Conservation (phyloP, 192 early-diverging fungal species). For the Gigaspora rosea region DNA sequence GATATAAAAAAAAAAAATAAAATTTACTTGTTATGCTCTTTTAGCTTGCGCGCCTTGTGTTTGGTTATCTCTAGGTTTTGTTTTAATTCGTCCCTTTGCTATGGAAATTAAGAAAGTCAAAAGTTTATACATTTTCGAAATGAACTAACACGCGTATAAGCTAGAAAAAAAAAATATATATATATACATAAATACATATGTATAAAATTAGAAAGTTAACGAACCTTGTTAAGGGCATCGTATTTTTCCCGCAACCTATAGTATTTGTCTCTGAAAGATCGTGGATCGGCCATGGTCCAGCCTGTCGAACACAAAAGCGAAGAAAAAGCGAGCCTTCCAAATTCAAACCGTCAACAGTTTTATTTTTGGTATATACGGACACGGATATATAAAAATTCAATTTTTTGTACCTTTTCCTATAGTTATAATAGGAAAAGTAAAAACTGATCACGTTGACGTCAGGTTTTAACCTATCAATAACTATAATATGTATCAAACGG, state of each 20-base stretch:
- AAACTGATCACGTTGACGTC: no score
- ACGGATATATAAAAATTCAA: no score
- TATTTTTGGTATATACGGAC: background rate
- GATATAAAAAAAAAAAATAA: background rate
- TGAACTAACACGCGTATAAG: background rate
- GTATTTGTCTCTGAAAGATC: slow-evolving; percentile 31
- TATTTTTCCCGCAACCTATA: slow-evolving; percentile 29
- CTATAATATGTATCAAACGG: no score
- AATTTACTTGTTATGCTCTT: slow-evolving; percentile 31
- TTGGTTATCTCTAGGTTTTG: slow-evolving; percentile 24
- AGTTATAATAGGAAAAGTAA: no score
- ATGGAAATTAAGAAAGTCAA: background rate
- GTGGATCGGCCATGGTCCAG: slow-evolving; percentile 32
- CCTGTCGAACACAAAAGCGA: background rate
- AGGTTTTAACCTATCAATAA: no score
- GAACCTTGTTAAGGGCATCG: slow-evolving; percentile 26
- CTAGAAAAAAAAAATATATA: background rate
- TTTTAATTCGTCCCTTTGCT: slow-evolving; percentile 32
- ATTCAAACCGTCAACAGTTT: background rate
- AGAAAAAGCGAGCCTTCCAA: background rate
- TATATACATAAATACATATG: no score
- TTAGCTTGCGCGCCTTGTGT: slow-evolving; percentile 23
- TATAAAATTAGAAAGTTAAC: no score
- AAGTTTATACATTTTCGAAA: background rate
- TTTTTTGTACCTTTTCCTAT: no score